These are phyloP conservation scores for Hirsutella rhossiliensis DNA, from an alignment of 2,329 filamentous ascomycete genomes.

Conservation along the genomic window DNA sequence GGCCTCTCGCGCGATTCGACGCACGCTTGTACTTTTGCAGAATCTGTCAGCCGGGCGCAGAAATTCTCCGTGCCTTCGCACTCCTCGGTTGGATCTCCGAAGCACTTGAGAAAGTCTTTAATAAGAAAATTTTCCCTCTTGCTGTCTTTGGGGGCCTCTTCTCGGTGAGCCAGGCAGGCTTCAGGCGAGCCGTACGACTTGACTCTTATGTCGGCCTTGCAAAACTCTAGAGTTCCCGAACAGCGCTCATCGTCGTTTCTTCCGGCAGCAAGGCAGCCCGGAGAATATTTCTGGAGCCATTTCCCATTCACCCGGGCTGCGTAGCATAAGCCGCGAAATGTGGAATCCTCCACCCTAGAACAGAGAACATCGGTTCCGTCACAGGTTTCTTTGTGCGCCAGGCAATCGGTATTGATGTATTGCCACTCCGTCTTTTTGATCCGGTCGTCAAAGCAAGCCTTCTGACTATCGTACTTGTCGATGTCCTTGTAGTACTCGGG, in stretches of 20 bases:
- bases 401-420: conserved; percentile 1
- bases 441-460: conserved; percentile 1
- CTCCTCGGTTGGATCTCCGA: background rate
- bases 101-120: background rate
- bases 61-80: background rate
- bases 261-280: background rate
- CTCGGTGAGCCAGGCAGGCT: background rate
- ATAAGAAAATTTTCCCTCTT: background rate
- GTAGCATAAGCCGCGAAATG: background rate
- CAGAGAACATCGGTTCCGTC: conserved; percentile 2
- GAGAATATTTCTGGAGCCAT: background rate
- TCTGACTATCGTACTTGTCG: background rate
- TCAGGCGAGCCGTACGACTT: background rate
- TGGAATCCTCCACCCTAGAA: background rate
- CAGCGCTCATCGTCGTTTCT: background rate
- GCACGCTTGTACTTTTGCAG: background rate
- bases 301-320: background rate
- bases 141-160: background rate
- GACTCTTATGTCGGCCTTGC: background rate
- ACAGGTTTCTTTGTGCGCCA: background rate
- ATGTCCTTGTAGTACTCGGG: background rate
- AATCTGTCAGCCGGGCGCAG: background rate
- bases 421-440: background rate
- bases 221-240: background rate
- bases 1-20: background rate